phyloP scores from a whole-genome alignment of 768 basidiomycete genomes.

The Lyophyllum semitale region DNA sequence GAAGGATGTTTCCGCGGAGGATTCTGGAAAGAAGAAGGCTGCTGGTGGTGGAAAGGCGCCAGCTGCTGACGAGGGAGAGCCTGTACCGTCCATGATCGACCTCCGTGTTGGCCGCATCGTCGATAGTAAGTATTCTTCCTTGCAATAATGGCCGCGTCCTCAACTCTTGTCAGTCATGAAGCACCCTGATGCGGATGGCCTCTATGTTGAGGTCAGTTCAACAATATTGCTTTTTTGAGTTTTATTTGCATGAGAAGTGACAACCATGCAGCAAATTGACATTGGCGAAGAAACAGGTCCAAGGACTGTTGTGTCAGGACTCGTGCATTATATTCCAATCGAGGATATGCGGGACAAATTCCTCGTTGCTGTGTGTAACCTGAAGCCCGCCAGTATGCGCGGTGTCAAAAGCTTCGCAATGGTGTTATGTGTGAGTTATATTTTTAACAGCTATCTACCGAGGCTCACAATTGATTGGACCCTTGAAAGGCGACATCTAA shows the following conservation, averaged over 20 bases:
- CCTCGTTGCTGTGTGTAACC: conserved; percentile 85
- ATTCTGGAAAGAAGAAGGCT: conserved; percentile 38
- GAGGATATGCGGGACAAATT: conserved; percentile 88
- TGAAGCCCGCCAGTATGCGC: conserved; percentile 96
- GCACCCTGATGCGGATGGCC: conserved; percentile 95
- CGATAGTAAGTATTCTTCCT: conserved; percentile 61
- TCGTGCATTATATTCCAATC: conserved; percentile 95
- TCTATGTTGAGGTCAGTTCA: conserved; percentile 89
- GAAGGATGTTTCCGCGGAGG: conserved; percentile 43
- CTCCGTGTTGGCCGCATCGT: conserved; percentile 92
- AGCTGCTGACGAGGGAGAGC: conserved; percentile 72
- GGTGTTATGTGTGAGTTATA: conserved; percentile 80
- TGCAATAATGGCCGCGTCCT: not conserved
- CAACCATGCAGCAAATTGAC: conserved; percentile 78
- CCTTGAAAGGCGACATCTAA: conserved; percentile 77
- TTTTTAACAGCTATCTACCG: not conserved
- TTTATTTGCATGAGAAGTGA: not conserved
- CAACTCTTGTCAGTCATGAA: conserved; percentile 68
- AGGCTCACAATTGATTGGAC: conserved; percentile 3
- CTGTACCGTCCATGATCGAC: conserved; percentile 96
- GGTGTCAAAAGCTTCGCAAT: conserved; percentile 98
- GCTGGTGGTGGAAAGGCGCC: conserved; percentile 36
- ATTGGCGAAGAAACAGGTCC: conserved; percentile 94
- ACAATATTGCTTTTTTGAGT: not conserved
- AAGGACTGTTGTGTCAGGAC: conserved; percentile 93